Base-by-base conservation (phyloP, 148 eudicot species). In the Dianthus caryophyllus region DNA sequence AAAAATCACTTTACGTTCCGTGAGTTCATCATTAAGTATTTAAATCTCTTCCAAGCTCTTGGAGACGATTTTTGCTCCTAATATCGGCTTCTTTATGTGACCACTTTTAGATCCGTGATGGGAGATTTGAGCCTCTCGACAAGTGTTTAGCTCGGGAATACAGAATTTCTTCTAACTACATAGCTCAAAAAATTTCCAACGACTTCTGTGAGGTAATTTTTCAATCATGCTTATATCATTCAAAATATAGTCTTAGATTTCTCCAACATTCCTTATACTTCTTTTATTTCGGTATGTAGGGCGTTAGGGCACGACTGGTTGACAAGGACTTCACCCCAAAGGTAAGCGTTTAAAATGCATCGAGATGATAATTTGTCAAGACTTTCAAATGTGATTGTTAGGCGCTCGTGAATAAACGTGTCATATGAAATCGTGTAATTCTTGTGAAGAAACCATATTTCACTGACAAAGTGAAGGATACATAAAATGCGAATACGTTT, bases 291-390 rank as follows among this genome's bases (percentile, higher is more conserved):
- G 47, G 30, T 33, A 29, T 64, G 44, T 73, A 94, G 99, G 99
- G 97, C 60, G 82, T 86, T 55, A 84, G 97, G 77, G 95, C 98
- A 52, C 82, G 96, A 69, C 78, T 94, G 41, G 84, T 90, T 43
- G 97, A 90, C 81, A 90, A 94, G 74, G 97, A 94, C 82, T 94
- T 90, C 72, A 85, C 92, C 71, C 99, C 97, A 17, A 94, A 88
- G 84, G 99, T 94, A 77, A 56, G 64, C 6, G 21, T 33, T 25
- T 15, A 15, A 22, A 29, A 20, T 17, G 27, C 38, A 18, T 64
- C 18, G 7, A 4, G 29, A 41, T 41, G 10, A 33, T 33, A 2
- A 3, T 33, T 33, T 33, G 7, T 33, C 38, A 33, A 2, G 7
- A 33, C 38, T n/a, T 3, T 33, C 38, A 7, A 33, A 33, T 33